Conservation (phyloP, 2,329 filamentous ascomycete genomes). For the Plenodomus biglobosus region DNA sequence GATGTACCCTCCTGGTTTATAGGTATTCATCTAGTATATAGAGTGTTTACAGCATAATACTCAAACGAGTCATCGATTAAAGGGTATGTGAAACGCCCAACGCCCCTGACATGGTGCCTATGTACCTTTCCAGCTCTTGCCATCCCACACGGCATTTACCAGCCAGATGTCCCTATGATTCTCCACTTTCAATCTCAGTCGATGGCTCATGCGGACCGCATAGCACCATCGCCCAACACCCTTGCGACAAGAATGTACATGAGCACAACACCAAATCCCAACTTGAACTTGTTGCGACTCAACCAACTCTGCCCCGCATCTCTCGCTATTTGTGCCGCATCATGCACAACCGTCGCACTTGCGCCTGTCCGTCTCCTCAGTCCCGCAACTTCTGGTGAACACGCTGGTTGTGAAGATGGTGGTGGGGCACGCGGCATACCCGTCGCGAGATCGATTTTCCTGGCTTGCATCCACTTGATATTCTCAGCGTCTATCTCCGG, state of each 20-base stretch:
- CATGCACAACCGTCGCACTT: conserved; percentile 71
- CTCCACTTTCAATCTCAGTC: not conserved
- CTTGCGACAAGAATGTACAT: conserved; percentile 81
- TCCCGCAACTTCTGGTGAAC: conserved; percentile 63
- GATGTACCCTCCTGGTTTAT: too few species aligned
- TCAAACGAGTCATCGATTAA: not conserved
- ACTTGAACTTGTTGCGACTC: conserved; percentile 73
- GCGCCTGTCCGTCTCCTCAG: conserved; percentile 64
- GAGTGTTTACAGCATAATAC: not conserved
- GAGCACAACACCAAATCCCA: conserved; percentile 71
- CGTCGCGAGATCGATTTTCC: conserved; percentile 74
- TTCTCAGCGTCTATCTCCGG: conserved; percentile 87
- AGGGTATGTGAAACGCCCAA: conserved; percentile 13
- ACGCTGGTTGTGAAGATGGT: conserved; percentile 52
- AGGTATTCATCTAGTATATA: not conserved
- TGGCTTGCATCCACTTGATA: conserved; percentile 85
- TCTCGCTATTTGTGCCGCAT: conserved; percentile 68
- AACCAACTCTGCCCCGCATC: conserved; percentile 84
- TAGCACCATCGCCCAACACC: conserved; percentile 60
- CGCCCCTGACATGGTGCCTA: conserved; percentile 8
- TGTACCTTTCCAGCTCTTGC: not conserved
- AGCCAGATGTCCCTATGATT: not conserved
- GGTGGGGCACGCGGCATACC: conserved; percentile 64
- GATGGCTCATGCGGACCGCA: conserved; percentile 11
- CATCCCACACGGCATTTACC: not conserved